These are phyloP conservation scores for Diplotaxis tenuifolia DNA, from an alignment of 345 rosid species.

Conservation along the genomic window DNA sequence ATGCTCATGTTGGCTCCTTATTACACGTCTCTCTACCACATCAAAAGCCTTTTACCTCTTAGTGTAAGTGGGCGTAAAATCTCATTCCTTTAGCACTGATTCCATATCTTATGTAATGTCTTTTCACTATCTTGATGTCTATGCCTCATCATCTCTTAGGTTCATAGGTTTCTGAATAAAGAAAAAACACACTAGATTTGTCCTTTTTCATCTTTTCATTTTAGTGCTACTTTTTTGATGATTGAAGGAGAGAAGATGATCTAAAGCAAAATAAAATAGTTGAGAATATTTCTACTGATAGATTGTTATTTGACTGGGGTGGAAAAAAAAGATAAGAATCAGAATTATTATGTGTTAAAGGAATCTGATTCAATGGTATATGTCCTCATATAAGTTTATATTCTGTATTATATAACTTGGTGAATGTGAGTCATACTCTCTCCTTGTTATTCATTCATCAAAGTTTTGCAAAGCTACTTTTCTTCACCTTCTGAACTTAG, in stretches of 20 bases:
- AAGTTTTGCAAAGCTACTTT: background rate
- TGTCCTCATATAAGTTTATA: constrained; percentile 17
- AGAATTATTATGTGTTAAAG: background rate
- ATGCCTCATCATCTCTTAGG: constrained; percentile 12
- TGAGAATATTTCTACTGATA: constrained; percentile 16
- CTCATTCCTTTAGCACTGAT: constrained; percentile 30
- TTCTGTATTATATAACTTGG: constrained; percentile 8
- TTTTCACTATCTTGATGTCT: constrained; percentile 25
- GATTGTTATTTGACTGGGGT: constrained; percentile 8
- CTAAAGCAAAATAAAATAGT: constrained; percentile 5
- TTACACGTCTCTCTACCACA: constrained; percentile 28
- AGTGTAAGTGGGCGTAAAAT: constrained; percentile 17
- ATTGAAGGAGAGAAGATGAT: background rate
- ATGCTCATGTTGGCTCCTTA: constrained; percentile 15
- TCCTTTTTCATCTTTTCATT: background rate
- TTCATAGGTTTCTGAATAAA: background rate
- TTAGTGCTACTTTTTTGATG: background rate
- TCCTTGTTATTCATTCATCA: background rate
- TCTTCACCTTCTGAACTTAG: background rate
- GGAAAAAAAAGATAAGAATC: constrained; percentile 4
- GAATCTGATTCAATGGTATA: constrained; percentile 28
- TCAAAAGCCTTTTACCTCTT: constrained; percentile 28
- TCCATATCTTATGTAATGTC: constrained; percentile 37
- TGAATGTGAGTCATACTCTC: background rate
- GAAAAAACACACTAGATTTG: background rate